phyloP scores from a whole-genome alignment of 2,329 filamentous ascomycete species.

The Magnaporthiopsis poae region DNA sequence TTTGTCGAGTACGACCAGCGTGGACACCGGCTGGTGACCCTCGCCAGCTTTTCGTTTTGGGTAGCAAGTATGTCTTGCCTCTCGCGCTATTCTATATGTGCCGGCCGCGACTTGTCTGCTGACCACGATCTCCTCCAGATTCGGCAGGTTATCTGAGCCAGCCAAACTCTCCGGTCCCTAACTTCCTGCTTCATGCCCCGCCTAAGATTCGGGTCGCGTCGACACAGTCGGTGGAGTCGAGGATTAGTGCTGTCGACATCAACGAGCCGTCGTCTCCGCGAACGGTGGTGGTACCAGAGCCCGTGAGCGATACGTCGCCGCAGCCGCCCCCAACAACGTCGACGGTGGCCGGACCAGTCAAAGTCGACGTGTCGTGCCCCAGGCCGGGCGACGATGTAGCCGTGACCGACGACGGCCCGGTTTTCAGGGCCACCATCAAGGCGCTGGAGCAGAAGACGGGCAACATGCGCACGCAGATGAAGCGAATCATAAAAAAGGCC shows the following conservation, averaged over 20 bases:
- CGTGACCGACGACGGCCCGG: slow-evolving; percentile 78
- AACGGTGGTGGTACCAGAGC: slow-evolving; percentile 27
- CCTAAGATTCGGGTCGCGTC: slow-evolving; percentile 77
- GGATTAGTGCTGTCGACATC: slow-evolving; percentile 62
- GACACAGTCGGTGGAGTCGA: slow-evolving; percentile 73
- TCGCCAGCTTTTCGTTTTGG: slow-evolving; percentile 92
- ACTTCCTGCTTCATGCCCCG: slow-evolving; percentile 62
- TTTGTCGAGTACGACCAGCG: slow-evolving; percentile 96
- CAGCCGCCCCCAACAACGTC: slow-evolving; percentile 15
- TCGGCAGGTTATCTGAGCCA: slow-evolving; percentile 36
- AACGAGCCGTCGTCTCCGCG: slow-evolving; percentile 51
- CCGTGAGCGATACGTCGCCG: slow-evolving; percentile 14
- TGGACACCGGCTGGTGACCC: slow-evolving; percentile 75
- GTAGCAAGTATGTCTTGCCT: slow-evolving; percentile 58
- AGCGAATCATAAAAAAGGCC: slow-evolving; percentile 89
- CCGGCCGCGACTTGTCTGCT: background rate
- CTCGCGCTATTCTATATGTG: background rate
- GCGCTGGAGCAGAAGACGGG: slow-evolving; percentile 92
- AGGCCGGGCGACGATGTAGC: slow-evolving; percentile 78
- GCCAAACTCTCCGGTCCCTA: slow-evolving; percentile 59
- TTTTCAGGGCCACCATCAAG: slow-evolving; percentile 95
- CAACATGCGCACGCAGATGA: slow-evolving; percentile 87
- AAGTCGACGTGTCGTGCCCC: slow-evolving; percentile 78
- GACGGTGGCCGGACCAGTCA: slow-evolving; percentile 45
- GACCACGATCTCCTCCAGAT: slow-evolving; percentile 27